Percentiles rank a stretch among this genome's conserved stretches.
phyloP scores from a whole-genome alignment of 352 stramenopile species.

The Peronospora farinosa region DNA sequence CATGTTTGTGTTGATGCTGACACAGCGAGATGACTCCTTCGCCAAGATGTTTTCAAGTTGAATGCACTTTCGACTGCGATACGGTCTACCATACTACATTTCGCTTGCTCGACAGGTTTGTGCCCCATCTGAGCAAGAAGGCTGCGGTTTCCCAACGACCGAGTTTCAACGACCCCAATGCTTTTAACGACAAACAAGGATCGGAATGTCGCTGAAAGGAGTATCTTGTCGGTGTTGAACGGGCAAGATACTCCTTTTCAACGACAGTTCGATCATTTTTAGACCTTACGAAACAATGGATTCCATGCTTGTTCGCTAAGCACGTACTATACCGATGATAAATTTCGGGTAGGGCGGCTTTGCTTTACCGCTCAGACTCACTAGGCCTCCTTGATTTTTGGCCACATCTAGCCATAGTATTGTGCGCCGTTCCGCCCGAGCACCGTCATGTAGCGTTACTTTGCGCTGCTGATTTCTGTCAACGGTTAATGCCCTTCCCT shows the following conservation, averaged over 20 bases:
- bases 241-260: background rate
- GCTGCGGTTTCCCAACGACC: background rate
- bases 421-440: conserved; percentile 6
- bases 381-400: too few species aligned
- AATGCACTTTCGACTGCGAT: too few species aligned
- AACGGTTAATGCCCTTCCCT: conserved; percentile 5
- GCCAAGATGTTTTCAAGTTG: too few species aligned
- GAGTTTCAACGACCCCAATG: background rate
- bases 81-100: background rate
- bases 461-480: conserved; percentile 23
- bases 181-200: background rate
- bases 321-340: background rate
- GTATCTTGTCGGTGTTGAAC: background rate
- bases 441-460: conserved; percentile 16
- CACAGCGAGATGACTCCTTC: too few species aligned
- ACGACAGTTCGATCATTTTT: background rate
- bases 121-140: background rate
- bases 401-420: background rate
- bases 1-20: too few species aligned
- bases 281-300: background rate
- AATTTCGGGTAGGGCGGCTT: background rate
- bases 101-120: background rate
- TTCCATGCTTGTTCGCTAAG: background rate
- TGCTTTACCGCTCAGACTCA: background rate
- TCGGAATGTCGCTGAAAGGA: too few species aligned